phyloP scores from a whole-genome alignment of 2,329 filamentous ascomycete species.

The Macrophomina pseudophaseolina region DNA sequence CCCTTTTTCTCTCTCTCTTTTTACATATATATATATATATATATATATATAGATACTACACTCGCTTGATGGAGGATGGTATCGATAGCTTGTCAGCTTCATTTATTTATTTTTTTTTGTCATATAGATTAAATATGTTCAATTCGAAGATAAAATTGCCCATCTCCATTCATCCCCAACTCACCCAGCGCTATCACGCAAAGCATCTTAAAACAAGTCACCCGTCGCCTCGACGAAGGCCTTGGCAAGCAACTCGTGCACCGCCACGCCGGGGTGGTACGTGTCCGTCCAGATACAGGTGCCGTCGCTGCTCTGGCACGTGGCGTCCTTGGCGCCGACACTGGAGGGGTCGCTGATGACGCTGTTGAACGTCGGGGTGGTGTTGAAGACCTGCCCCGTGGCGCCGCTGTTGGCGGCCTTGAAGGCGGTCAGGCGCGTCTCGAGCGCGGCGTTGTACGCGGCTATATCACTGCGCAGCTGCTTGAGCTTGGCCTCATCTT shows the following conservation, averaged over 20 bases:
- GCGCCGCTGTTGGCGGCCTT: slow-evolving; percentile 41
- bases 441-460: slow-evolving; percentile 47
- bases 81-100: too few relatives aligned
- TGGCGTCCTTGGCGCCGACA: slow-evolving; percentile 52
- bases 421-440: slow-evolving; percentile 40
- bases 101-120: too few relatives aligned
- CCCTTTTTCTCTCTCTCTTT: not conserved
- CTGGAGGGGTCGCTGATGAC: slow-evolving; percentile 49
- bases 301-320: slow-evolving; percentile 51
- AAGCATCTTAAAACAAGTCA: not conserved
- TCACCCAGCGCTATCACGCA: too few relatives aligned
- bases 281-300: slow-evolving; percentile 54
- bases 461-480: slow-evolving; percentile 37
- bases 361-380: slow-evolving; percentile 48
- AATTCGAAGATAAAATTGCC: too few relatives aligned
- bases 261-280: slow-evolving; percentile 31
- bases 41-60: too few relatives aligned
- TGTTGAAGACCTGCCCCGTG: slow-evolving; percentile 48
- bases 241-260: slow-evolving; percentile 26
- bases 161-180: too few relatives aligned
- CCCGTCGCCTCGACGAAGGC: not conserved
- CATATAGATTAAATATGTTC: too few relatives aligned
- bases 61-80: too few relatives aligned
- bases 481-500: slow-evolving; percentile 32
- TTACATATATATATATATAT: too few relatives aligned